phyloP scores from a whole-genome alignment of 257 asterid genomes.

The Primulina tabacum region DNA sequence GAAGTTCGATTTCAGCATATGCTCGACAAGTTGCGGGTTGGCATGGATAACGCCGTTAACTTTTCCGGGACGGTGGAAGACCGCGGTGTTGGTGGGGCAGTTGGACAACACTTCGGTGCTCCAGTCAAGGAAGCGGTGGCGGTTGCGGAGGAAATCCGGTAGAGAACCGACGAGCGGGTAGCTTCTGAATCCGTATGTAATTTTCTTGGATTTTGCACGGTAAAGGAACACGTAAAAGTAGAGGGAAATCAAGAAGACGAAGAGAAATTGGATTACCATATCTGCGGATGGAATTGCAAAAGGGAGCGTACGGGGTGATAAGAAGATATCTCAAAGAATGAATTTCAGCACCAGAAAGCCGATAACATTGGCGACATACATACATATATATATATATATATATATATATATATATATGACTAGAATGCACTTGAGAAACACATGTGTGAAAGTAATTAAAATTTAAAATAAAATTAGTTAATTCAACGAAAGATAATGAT shows the following conservation, averaged over 20 bases:
- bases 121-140: constrained; percentile 94
- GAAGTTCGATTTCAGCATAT: constrained; percentile 70
- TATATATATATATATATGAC: no score
- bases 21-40: constrained; percentile 59
- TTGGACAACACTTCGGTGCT: constrained; percentile 44
- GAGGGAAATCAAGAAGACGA: constrained; percentile 27
- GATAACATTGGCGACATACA: no score
- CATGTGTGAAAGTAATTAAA: no score
- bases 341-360: no score
- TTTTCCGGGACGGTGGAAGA: constrained; percentile 70
- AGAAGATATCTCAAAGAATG: no score
- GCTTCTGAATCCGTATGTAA: constrained; percentile 39
- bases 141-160: constrained; percentile 70
- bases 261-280: constrained; percentile 7
- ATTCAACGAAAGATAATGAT: no score
- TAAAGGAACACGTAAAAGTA: constrained; percentile 25
- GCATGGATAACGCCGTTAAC: constrained; percentile 74
- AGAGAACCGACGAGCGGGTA: constrained; percentile 69
- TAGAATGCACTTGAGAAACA: no score
- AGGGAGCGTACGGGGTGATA: neutral
- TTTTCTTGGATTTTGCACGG: constrained; percentile 10
- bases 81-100: constrained; percentile 58
- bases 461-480: no score
- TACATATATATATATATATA: no score
- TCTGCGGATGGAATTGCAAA: no score